Conservation (phyloP, 2,329 filamentous ascomycete genomes). For the Reticulascus tulasneorum region DNA sequence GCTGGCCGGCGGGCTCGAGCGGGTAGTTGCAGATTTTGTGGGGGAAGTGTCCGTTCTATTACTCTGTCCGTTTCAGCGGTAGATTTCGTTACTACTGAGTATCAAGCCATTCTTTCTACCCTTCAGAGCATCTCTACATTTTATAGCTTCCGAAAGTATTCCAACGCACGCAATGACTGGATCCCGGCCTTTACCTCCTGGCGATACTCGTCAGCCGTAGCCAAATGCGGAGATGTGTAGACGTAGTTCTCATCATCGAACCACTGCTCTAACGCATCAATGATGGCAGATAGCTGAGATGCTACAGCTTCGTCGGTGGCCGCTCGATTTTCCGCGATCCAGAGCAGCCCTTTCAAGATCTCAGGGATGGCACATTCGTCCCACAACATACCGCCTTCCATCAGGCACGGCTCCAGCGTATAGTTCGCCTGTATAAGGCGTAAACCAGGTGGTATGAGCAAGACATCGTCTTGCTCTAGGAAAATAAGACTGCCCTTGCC, state of each 20-base stretch:
- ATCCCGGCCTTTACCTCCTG: background rate
- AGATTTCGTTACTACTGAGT: no score
- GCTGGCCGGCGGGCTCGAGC: no score
- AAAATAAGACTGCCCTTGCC: background rate
- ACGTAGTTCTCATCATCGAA: background rate
- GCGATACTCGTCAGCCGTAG: background rate
- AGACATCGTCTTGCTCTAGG: background rate
- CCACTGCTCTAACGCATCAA: background rate
- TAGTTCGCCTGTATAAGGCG: background rate
- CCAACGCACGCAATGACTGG: background rate
- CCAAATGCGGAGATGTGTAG: background rate
- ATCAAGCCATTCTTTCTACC: no score
- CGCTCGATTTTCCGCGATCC: background rate
- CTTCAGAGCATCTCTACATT: no score
- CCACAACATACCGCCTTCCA: slow-evolving; percentile 2
- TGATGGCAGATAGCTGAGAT: background rate
- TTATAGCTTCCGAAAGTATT: no score
- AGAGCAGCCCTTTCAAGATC: background rate
- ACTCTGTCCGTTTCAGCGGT: no score
- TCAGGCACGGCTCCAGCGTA: background rate
- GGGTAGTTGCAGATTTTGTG: no score
- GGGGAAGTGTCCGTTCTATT: no score
- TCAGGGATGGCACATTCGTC: slow-evolving; percentile 1
- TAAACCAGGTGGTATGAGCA: background rate
- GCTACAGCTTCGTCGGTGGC: background rate